Base-by-base conservation (phyloP, 2,329 filamentous ascomycete genomes). In the Beauveria sp. region DNA sequence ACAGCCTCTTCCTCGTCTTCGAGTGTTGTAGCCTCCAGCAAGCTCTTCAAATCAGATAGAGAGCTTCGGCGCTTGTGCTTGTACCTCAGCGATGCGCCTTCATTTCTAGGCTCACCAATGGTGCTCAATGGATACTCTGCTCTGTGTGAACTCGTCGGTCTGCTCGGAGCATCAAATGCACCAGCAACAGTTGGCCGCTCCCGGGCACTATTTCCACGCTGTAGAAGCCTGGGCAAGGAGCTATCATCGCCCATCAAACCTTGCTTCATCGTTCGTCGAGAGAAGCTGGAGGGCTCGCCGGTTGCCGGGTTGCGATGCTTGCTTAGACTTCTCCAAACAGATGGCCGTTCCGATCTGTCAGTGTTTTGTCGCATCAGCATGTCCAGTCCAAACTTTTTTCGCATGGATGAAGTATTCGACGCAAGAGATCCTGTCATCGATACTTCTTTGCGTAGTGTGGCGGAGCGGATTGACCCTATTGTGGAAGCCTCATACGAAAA, bases 51-150 rank as follows among this genome's bases (percentile, higher is more conserved):
- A 72, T 98, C 93, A 5, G 93, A 96, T 48, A 98, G 77, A 28
- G 93, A 97, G 75, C 93, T 97, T 71, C 93, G 87, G 61, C 93
- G 84, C 78, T 96, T 97, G 66, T 88, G 93, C 71, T 83, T 87
- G 50, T 79, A 75, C n/a, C 72, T 72, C 66, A 16, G 34, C 14
- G 77, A 81, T 1, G 68, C 65, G 5, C 74, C 71, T 60, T 81
- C 79, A 18, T 73, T 74, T 0, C 79, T 77, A 1, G 83, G 83
- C 68, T 86, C 83, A 18, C 83, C 83, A 55, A 86, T 86, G 0
- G 83, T 86, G 68, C 83, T 82, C 1, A 86, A 75, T 50, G 78
- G 77, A 10, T 80, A 82, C 66, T 84, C 81, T 20, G 82, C 74
- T 45, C 80, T 78, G 66, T 85, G 79, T 2, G 84, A 84, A 70